Evolutionary conservation across 768 basidiomycete species (phyloP), one percentile per base, ranked within the genome.

Genomic region (Suillus decipiens): DNA sequence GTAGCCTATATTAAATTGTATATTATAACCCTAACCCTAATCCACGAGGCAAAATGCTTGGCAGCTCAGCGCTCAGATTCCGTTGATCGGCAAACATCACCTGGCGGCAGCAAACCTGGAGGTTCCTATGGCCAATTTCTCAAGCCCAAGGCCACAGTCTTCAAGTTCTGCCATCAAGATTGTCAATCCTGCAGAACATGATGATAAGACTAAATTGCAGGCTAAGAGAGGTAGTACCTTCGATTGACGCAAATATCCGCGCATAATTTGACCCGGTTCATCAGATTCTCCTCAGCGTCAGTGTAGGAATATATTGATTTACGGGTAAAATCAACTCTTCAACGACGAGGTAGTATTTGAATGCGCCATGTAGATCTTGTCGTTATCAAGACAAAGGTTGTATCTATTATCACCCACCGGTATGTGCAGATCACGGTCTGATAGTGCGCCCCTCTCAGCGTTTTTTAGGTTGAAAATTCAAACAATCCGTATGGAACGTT

Each of bases 301-400:
- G 70, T 97, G 95, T 77, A 87, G 92, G 72, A 96, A 97, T 80
- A 87, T 95, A 59, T 79, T 91, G 74, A 95, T 96, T 66, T 91
- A 95, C 72, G 95, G 95, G 94, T 95, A 77, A 67, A 75, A 3
- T 67, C 42, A 5, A 11, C 17, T 55, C 11, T 39, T 47, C n/a
- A 10, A 19, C 1, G 41, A 6, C 24, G 8, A 37, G 8, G 4
- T 64, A 34, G 47, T 22, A 36, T 34, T 41, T 68, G 17, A 66
- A 57, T n/a, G 19, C 0, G 56, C 22, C 22, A 33, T 43, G 9
- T 62, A 95, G 93, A 47, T 88, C 82, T 62, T 96, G 94, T 80
- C 89, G 90, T 78, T 93, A 83, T 68, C 86, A 95, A 76, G 90
- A 91, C 70, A 91, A 91, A 78, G 92, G 92, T 63, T 96, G 94